Evolutionary conservation across 2,329 filamentous ascomycete genomes (phyloP), one percentile per base, ranked within the genome.

Genomic region (Dactylonectria macrodidyma): DNA sequence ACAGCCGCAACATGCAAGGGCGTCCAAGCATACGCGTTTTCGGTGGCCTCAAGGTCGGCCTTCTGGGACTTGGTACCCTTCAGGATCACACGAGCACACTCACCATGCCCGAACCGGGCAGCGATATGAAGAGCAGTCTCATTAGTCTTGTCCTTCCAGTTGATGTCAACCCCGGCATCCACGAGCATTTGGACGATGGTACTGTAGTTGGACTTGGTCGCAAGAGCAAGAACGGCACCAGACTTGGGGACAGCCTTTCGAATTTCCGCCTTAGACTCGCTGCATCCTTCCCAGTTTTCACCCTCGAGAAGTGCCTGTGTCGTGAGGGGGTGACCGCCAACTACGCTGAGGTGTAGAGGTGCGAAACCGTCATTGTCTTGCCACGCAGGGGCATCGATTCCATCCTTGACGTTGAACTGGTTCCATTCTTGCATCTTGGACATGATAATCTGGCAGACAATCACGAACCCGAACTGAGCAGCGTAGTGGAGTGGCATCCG

Each of bases 51-150:
- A 1, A 95, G 84, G 69, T 98, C 84, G 1, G 91, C 91, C 76
- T 91, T 94, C 73, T 96, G 93, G 50, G 88, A 85, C 6, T 86
- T 82, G 0, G 89, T 91, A 2, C 93, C 93, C 16, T 91, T 86
- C 3, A 98, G 80, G 24, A 99, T 84, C 24, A 94, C 90, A 66
- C 87, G 89, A 14, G 93, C 94, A 78, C 95, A 98, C 68, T 95
- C 88, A 16, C 89, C 87, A 77, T 97, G 93, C 16, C 95, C 95
- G 76, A 95, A 96, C 51, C 95, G 91, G 62, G 96, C 95, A 56
- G 96, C 96, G 74, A 98, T 88, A 79, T 98, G 96, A 46, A 99
- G 84, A 3, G 95, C 95, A 10, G 95, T 97, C 81, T 99, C 96
- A 16, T 95, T 95, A 60, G 92, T 91, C 70, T 93, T 91, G 78